Percentiles rank a stretch among this genome's conserved stretches.
Conservation (phyloP, 768 basidiomycete species). For the Pleurotus tuoliensis region DNA sequence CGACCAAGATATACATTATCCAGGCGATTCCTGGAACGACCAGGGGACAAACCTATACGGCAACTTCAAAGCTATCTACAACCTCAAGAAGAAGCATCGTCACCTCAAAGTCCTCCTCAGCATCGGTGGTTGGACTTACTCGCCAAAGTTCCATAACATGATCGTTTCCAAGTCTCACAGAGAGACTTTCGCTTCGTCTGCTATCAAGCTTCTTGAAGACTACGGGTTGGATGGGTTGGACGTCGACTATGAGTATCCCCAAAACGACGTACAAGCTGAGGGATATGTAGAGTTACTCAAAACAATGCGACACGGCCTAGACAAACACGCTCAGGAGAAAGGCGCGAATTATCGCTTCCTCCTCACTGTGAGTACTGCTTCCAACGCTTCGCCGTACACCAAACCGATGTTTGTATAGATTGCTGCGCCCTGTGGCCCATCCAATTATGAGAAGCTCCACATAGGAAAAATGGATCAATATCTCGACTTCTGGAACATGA, state of each 20-base stretch:
- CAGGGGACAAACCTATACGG: constrained; percentile 88
- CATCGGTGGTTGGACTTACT: constrained; percentile 96
- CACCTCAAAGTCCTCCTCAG: constrained; percentile 79
- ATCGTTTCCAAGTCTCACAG: constrained; percentile 63
- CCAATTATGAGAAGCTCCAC: constrained; percentile 78
- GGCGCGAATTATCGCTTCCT: constrained; percentile 61
- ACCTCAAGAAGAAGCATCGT: constrained; percentile 82
- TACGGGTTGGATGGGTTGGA: constrained; percentile 92
- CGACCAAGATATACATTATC: constrained; percentile 96
- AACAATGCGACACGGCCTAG: constrained; percentile 71
- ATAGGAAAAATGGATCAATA: constrained; percentile 81
- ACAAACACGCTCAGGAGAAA: constrained; percentile 62
- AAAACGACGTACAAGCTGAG: constrained; percentile 67
- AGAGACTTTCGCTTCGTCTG: constrained; percentile 73
- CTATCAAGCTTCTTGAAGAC: constrained; percentile 81
- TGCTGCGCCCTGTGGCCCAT: constrained; percentile 88
- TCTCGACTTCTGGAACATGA: constrained; percentile 96
- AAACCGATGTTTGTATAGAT: constrained; percentile 44
- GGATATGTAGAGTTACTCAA: constrained; percentile 83
- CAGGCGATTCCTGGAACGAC: constrained; percentile 94
- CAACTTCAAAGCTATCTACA: constrained; percentile 91
- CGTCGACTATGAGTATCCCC: constrained; percentile 92
- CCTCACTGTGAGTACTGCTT: constrained; percentile 55
- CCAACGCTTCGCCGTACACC: not conserved
- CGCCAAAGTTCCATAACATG: constrained; percentile 80